Percentiles rank a stretch among this genome's conserved stretches.
phyloP scores from a whole-genome alignment of 2,329 filamentous ascomycete genomes.

The Aspergillus neoniger region DNA sequence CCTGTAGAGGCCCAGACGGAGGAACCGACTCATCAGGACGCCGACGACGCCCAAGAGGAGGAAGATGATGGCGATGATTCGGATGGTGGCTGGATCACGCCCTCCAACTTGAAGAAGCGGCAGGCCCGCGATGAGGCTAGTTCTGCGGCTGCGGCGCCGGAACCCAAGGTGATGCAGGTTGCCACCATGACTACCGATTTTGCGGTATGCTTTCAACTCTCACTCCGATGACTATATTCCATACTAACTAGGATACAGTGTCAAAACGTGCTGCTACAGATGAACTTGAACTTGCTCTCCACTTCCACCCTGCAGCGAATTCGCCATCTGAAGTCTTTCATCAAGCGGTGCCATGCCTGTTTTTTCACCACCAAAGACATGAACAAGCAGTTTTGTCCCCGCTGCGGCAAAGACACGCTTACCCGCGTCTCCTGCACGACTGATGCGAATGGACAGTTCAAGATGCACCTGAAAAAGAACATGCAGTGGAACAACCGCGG shows the following conservation, averaged over 20 bases:
- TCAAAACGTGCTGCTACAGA: slow-evolving; percentile 90
- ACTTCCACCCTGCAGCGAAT: slow-evolving; percentile 73
- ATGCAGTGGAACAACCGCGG: slow-evolving; percentile 96
- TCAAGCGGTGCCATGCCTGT: slow-evolving; percentile 91
- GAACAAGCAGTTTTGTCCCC: slow-evolving; percentile 86
- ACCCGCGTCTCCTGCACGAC: slow-evolving; percentile 85
- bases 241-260: slow-evolving; percentile 27
- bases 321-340: slow-evolving; percentile 80
- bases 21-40: neutral
- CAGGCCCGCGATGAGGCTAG: slow-evolving; percentile 66
- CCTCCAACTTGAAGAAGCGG: slow-evolving; percentile 83
- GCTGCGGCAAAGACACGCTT: slow-evolving; percentile 84
- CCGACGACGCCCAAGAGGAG: slow-evolving; percentile 20
- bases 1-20: slow-evolving; percentile 24
- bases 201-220: slow-evolving; percentile 63
- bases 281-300: slow-evolving; percentile 88
- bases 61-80: slow-evolving; percentile 49
- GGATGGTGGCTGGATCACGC: slow-evolving; percentile 86
- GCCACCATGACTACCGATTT: slow-evolving; percentile 95
- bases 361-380: slow-evolving; percentile 83
- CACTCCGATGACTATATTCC: too few relatives aligned
- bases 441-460: slow-evolving; percentile 76
- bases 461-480: slow-evolving; percentile 85
- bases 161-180: slow-evolving; percentile 71
- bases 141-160: slow-evolving; percentile 51